Base-by-base conservation (phyloP, 1,284 basidiomycete species). In the Pterula multifida region DNA sequence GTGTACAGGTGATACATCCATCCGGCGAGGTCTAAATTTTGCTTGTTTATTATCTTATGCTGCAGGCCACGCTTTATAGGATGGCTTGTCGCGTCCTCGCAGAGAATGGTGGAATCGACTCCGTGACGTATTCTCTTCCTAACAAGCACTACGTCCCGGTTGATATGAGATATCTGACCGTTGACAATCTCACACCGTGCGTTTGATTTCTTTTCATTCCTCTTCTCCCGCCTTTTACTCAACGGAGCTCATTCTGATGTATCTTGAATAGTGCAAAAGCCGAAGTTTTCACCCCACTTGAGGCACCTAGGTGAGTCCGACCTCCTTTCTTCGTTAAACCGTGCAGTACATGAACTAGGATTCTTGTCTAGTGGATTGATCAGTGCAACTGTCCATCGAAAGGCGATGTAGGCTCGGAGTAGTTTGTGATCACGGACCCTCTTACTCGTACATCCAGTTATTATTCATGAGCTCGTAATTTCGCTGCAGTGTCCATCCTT, bases 71-170 rank as follows among this genome's bases (percentile, higher is more conserved):
- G 45, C 71, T 94, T 52, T 96, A 85, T 76, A 88, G 86, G 66
- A 96, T 96, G 80, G 87, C 76, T 0, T 76, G 86, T 56, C 72
- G 73, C 3, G 75, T 96, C 54, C 68, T 95, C 25, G 65, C 65
- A 3, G 76, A 84, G 61, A 86, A 90, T 61, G 63, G 63, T 21
- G 71, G 71, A 2, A 73, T 96, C 19, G 62, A 73, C 46, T 67
- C 67, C 6, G 84, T 90, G 36, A 73, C 75, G 24, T 96, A 94
- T 67, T 68, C 71, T 47, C 72, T 96, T 25, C 94, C 94, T 6
- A 98, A 98, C 76, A 94, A 92, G 69, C 92, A 95, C 63, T 95
- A 92, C 64, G 78, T 95, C 58, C 85, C 85, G 0, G 83, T 88
- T 48, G 79, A 87, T 63, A 83, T 88, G 85, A 67, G 65, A 52